Conservation (phyloP, 2,329 filamentous ascomycete genomes). For the Alternaria consortialis region DNA sequence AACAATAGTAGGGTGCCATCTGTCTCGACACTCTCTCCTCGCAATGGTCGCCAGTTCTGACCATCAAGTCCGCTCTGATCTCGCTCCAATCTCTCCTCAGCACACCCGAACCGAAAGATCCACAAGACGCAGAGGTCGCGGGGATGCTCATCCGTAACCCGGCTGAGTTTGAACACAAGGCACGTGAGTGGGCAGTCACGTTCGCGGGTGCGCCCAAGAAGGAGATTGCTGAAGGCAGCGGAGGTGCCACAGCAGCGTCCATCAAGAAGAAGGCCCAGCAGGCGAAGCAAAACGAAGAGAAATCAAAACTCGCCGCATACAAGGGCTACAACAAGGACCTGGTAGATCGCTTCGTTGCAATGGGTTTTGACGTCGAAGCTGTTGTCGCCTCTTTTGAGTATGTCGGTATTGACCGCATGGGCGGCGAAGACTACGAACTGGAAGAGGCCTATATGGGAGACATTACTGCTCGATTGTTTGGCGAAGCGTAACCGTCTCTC, state of each 20-base stretch:
- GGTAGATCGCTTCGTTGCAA: constrained; percentile 82
- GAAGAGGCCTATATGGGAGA: constrained; percentile 91
- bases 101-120: constrained; percentile 93
- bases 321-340: constrained; percentile 86
- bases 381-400: constrained; percentile 85
- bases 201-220: constrained; percentile 78
- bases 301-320: constrained; percentile 69
- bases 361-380: constrained; percentile 90
- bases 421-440: constrained; percentile 82
- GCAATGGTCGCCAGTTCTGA: constrained; percentile 95
- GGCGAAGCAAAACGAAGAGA: constrained; percentile 67
- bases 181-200: constrained; percentile 88
- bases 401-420: constrained; percentile 81
- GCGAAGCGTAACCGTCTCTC: constrained; percentile 64
- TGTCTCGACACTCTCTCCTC: constrained; percentile 90
- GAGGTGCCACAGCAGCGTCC: constrained; percentile 62
- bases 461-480: constrained; percentile 83
- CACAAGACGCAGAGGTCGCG: constrained; percentile 95
- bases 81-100: constrained; percentile 93
- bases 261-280: constrained; percentile 64
- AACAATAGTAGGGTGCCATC: constrained; percentile 80
- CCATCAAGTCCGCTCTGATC: constrained; percentile 93
- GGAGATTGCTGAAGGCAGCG: constrained; percentile 63
- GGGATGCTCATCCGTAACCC: constrained; percentile 85
- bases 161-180: constrained; percentile 79